phyloP scores from a whole-genome alignment of 768 basidiomycete genomes.

The Peribolospora kevripleyi region DNA sequence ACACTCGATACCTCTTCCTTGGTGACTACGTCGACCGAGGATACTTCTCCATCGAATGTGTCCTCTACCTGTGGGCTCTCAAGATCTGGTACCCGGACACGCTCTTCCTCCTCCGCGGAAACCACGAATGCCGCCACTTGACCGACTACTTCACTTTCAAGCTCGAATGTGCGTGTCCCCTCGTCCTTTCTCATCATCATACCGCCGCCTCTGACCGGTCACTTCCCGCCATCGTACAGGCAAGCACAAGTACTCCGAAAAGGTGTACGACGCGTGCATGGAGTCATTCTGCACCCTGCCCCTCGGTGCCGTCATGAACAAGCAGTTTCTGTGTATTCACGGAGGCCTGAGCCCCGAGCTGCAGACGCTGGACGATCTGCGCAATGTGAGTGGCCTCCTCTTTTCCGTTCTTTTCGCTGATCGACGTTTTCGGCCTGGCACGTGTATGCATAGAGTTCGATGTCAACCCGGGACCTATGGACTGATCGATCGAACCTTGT shows the following conservation, averaged over 20 bases:
- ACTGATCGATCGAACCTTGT: neutral
- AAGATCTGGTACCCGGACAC: slow-evolving; percentile 99
- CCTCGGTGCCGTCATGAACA: slow-evolving; percentile 95
- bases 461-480: neutral
- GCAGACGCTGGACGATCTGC: slow-evolving; percentile 82
- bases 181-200: slow-evolving; percentile 1
- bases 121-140: slow-evolving; percentile 94
- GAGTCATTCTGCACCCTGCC: slow-evolving; percentile 88
- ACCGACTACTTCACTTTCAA: slow-evolving; percentile 99
- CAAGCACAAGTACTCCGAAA: slow-evolving; percentile 96
- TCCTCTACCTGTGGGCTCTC: slow-evolving; percentile 86
- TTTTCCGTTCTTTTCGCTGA: neutral
- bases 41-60: slow-evolving; percentile 92
- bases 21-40: slow-evolving; percentile 86
- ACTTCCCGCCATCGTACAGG: slow-evolving; percentile 26
- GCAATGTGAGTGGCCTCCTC: slow-evolving; percentile 33
- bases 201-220: neutral
- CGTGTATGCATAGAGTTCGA: no score
- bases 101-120: slow-evolving; percentile 83
- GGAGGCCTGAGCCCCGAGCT: slow-evolving; percentile 90
- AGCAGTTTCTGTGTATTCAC: slow-evolving; percentile 95
- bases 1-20: slow-evolving; percentile 73
- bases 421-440: neutral
- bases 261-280: slow-evolving; percentile 93
- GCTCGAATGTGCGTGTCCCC: slow-evolving; percentile 56